Percentiles rank a stretch among this genome's conserved stretches.
These are phyloP conservation scores for Aspergillus indologenus DNA, from an alignment of 495 filamentous ascomycete genomes.

Conservation along the genomic window DNA sequence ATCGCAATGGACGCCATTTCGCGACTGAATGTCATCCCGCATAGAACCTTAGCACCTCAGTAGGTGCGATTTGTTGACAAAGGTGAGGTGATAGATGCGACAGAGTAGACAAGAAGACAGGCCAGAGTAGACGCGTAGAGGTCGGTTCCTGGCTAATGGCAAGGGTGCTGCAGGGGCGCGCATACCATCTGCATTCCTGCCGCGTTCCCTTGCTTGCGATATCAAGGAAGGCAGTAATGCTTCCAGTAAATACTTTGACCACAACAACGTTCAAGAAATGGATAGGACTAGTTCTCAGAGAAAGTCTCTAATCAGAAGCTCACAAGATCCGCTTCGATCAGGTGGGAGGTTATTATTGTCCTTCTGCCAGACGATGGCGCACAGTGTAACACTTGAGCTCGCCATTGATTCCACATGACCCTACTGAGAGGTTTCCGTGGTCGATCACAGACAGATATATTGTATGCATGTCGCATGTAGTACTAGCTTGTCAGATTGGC, in stretches of 20 bases:
- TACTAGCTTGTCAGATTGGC: background rate
- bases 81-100: background rate
- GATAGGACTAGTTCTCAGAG: background rate
- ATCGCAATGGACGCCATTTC: constrained; percentile 20
- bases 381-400: background rate
- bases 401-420: background rate
- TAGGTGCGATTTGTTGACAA: background rate
- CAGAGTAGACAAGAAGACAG: background rate
- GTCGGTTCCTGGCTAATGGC: background rate
- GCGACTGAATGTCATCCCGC: constrained; percentile 25
- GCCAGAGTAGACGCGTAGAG: background rate
- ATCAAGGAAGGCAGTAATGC: background rate
- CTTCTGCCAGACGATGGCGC: background rate
- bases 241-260: no score
- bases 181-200: constrained; percentile 12
- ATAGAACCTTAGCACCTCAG: background rate
- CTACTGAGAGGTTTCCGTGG: background rate
- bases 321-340: background rate
- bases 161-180: background rate
- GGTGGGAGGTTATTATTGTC: background rate
- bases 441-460: background rate
- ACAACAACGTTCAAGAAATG: no score
- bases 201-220: constrained; percentile 7
- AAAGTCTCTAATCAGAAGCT: no score
- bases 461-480: background rate